A percentile compares a stretch with the other conserved stretches of the same genome.
These are phyloP conservation scores for Russula earlei DNA, from an alignment of 768 basidiomycete genomes.

Conservation along the genomic window DNA sequence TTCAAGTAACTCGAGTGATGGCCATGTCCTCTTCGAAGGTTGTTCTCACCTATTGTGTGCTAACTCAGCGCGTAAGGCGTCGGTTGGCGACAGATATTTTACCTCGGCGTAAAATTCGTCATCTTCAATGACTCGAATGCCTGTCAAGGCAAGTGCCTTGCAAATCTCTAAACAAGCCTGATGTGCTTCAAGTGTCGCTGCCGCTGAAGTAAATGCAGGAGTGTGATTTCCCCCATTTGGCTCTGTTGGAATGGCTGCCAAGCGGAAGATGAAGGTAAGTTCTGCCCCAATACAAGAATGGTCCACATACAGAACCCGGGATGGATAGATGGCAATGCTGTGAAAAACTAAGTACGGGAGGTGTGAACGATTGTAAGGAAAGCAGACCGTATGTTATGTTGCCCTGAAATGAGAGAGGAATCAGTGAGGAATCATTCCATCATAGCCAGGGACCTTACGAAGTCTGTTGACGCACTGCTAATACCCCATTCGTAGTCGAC, in stretches of 20 bases:
- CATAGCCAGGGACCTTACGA: conserved; percentile 39
- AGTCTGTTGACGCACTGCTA: conserved; percentile 68
- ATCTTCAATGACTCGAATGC: conserved; percentile 61
- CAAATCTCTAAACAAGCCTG: conserved; percentile 56
- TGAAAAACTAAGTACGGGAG: neutral
- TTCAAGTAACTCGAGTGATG: neutral
- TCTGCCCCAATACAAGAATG: neutral
- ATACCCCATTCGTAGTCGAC: conserved; percentile 63
- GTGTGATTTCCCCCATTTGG: conserved; percentile 74
- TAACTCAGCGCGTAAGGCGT: neutral
- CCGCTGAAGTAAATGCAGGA: conserved; percentile 51
- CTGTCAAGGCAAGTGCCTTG: conserved; percentile 63
- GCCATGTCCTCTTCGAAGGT: conserved; percentile 16
- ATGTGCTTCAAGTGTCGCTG: conserved; percentile 52
- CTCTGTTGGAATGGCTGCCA: conserved; percentile 64
- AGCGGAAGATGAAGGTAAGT: neutral
- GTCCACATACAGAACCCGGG: conserved; percentile 50
- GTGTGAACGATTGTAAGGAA: neutral
- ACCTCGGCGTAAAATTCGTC: conserved; percentile 53
- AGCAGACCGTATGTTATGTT: conserved; percentile 63
- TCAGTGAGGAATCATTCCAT: neutral
- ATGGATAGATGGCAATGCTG: conserved; percentile 58
- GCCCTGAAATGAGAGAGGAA: conserved; percentile 36
- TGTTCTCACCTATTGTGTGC: conserved; percentile 3
- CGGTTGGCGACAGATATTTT: neutral